Evolutionary conservation across 805 yeast genomes (phyloP).

Genomic region (Groenewaldozyma salmanticensis): DNA sequence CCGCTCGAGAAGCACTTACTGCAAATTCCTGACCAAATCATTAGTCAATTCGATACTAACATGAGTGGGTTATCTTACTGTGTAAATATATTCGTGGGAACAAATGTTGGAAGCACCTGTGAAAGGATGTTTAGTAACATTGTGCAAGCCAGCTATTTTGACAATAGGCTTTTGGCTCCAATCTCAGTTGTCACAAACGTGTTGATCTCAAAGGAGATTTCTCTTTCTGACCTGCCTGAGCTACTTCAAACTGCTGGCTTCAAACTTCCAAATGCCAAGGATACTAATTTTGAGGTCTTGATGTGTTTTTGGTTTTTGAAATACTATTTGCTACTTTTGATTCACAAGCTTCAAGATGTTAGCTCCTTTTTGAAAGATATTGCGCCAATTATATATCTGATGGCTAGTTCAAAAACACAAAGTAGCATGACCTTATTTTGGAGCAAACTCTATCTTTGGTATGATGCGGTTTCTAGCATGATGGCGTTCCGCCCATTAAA

Average conservation of each 20-base stretch:
- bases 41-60: too few relatives aligned
- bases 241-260: not conserved
- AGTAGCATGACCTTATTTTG: not conserved
- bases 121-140: conserved; percentile 1
- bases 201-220: not conserved
- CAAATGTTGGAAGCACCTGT: conserved; percentile 1
- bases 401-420: not conserved
- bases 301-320: conserved; percentile 1
- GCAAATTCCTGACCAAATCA: too few relatives aligned
- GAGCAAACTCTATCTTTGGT: not conserved
- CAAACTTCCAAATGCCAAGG: not conserved
- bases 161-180: not conserved
- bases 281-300: not conserved
- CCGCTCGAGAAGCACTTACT: too few relatives aligned
- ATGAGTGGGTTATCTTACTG: conserved; percentile 1
- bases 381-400: not conserved
- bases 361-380: not conserved
- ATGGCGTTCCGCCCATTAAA: conserved; percentile 1
- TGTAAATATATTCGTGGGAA: not conserved
- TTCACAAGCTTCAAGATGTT: not conserved
- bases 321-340: conserved; percentile 1
- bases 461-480: conserved; percentile 1
- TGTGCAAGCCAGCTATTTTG: conserved; percentile 1
- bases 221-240: not conserved
- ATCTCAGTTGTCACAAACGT: conserved; percentile 1